Percentiles rank a stretch among this genome's conserved stretches.
Conservation (phyloP, 2,329 filamentous ascomycete genomes). For the Alternaria gaisen region DNA sequence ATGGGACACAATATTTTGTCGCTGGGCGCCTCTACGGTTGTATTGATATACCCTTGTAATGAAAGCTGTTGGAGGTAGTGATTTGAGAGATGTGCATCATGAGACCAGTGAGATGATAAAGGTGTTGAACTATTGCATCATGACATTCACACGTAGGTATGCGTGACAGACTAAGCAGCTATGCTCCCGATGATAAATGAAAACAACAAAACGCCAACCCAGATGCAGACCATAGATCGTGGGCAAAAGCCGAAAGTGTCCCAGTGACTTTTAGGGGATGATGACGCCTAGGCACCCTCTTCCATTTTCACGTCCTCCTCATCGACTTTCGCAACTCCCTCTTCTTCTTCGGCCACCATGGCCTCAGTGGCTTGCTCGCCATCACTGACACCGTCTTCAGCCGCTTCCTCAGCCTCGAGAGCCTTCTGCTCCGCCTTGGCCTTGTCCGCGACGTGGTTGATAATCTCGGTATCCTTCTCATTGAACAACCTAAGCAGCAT, state of each 20-base stretch:
- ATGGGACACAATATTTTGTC: background rate
- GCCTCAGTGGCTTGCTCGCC: conserved; percentile 12
- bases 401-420: conserved; percentile 29
- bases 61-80: background rate
- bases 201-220: conserved; percentile 12
- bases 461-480: conserved; percentile 81
- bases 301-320: conserved; percentile 14
- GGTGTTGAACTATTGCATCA: conserved; percentile 2
- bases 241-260: background rate
- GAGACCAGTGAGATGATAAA: background rate
- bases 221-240: conserved; percentile 10
- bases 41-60: conserved; percentile 4
- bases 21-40: background rate
- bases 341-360: conserved; percentile 9
- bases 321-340: conserved; percentile 17
- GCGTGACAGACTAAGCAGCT: background rate
- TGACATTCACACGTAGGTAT: conserved; percentile 9
- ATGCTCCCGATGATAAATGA: background rate
- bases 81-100: background rate
- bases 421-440: conserved; percentile 35
- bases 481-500: conserved; percentile 93
- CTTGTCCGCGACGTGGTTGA: conserved; percentile 48
- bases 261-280: background rate
- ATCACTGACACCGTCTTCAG: conserved; percentile 17
- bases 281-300: conserved; percentile 2